Base-by-base conservation (phyloP, 306 rosid species). In the Vigna trinervia region DNA sequence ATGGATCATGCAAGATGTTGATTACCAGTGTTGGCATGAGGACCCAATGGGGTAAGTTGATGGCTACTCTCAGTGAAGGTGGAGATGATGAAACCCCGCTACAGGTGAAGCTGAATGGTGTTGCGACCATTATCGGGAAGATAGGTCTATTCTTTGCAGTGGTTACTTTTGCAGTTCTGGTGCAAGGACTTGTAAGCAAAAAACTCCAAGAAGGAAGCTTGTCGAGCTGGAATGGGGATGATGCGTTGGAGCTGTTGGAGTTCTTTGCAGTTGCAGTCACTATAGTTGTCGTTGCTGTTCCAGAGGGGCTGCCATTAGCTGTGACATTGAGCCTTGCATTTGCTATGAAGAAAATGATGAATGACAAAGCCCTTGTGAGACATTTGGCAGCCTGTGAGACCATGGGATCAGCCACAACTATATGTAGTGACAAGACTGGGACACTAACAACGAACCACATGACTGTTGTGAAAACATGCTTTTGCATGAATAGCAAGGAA, bases 271-370 rank as follows among this genome's bases (percentile, higher is more conserved):
- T 95, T 52, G 97, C 97, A 19, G 94, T 95, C 53, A 95, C 99
- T 61, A 95, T 95, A 13, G 97, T 95, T 73, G 97, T 95, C 73
- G 97, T 95, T 62, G 99, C 99, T 82, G 99, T 95, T 14, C 97
- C 99, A 15, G 99, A 95, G 47, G 97, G 99, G 77, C 80, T 95
- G 51, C 99, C 99, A 60, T 79, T 95, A 79, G 97, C 99, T 59
- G 97, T 95, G 74, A 95, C 97, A 51, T 79, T 95, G 85, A 95
- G 99, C 64, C 99, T 95, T 85, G 99, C 97, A 74, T 95, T 95
- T 74, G 97, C 99, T 61, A 95, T 95, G 97, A 90, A 95, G 82
- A 90, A 92, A 79, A 95, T 95, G 99, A 95, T 95, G 99, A 95
- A 95, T 57, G 97, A 95, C 77, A 95, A 91, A 75, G 99, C 99